Percentiles rank a stretch among this genome's conserved stretches.
Conservation (phyloP, 2,329 filamentous ascomycete genomes). For the Microdochium bolleyi region DNA sequence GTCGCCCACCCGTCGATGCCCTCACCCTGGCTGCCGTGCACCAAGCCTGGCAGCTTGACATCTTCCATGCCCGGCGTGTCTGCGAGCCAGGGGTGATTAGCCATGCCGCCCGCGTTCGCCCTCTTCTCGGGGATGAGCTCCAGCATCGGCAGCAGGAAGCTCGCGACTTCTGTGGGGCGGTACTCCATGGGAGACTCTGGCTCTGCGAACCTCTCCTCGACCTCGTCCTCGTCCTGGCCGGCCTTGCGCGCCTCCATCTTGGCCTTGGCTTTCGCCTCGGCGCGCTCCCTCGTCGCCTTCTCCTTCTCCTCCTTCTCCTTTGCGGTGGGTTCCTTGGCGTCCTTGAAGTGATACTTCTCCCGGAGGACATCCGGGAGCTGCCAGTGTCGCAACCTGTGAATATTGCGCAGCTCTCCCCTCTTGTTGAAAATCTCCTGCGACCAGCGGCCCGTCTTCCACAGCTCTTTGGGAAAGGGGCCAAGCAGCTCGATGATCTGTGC, state of each 20-base stretch:
- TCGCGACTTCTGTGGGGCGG: constrained; percentile 46
- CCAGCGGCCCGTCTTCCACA: constrained; percentile 93
- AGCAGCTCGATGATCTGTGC: constrained; percentile 97
- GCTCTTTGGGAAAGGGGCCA: constrained; percentile 83
- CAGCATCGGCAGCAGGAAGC: constrained; percentile 85
- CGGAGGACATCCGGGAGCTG: constrained; percentile 84
- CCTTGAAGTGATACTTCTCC: constrained; percentile 94
- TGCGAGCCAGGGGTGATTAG: constrained; percentile 72
- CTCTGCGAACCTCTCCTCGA: constrained; percentile 18
- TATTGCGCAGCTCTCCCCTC: constrained; percentile 94
- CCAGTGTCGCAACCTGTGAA: constrained; percentile 94
- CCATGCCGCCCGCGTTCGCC: constrained; percentile 95
- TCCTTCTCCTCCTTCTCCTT: constrained; percentile 22
- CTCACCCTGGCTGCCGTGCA: constrained; percentile 77
- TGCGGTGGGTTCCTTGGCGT: constrained; percentile 64
- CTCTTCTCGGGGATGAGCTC: constrained; percentile 81
- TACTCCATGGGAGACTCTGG: constrained; percentile 19
- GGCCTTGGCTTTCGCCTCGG: constrained; percentile 61
- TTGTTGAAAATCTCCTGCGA: constrained; percentile 98
- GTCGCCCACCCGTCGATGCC: constrained; percentile 91
- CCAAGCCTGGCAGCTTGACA: constrained; percentile 62
- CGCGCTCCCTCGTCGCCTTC: constrained; percentile 20
- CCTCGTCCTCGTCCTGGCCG: constrained; percentile 20
- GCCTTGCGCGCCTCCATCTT: constrained; percentile 23
- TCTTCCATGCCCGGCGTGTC: constrained; percentile 85